Percentiles rank a stretch among this genome's conserved stretches.
Conservation (phyloP, 2,329 filamentous ascomycete genomes). For the Paracoccidioides lutzii region DNA sequence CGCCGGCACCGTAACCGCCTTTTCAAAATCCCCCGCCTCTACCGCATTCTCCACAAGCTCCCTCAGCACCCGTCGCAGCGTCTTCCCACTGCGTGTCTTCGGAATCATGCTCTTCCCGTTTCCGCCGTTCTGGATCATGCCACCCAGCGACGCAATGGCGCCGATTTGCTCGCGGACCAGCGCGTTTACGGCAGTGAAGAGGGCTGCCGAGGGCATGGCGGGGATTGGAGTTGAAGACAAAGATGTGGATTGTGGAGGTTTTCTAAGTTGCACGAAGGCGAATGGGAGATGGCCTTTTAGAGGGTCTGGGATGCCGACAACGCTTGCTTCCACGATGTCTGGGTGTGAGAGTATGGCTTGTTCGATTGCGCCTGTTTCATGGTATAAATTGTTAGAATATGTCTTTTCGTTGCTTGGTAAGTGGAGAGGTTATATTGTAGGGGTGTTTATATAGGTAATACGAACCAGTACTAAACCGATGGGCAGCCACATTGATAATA, state of each 20-base stretch:
- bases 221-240: conserved; percentile 25
- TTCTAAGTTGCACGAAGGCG: conserved; percentile 60
- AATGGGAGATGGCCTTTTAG: conserved; percentile 88
- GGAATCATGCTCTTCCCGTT: conserved; percentile 70
- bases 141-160: conserved; percentile 71
- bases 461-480: conserved; percentile 74
- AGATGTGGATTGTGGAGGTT: background rate
- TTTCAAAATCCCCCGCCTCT: conserved; percentile 56
- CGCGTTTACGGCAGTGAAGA: conserved; percentile 34
- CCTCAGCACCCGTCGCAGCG: conserved; percentile 63
- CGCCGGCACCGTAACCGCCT: conserved; percentile 60
- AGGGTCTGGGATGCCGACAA: conserved; percentile 71
- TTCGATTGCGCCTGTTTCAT: conserved; percentile 59
- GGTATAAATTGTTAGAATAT: background rate
- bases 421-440: background rate
- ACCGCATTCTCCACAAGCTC: conserved; percentile 75
- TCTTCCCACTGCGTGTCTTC: conserved; percentile 87
- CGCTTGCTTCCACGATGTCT: conserved; percentile 66
- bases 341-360: conserved; percentile 78
- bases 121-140: conserved; percentile 52
- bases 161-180: conserved; percentile 71
- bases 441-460: conserved; percentile 4
- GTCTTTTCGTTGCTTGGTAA: too few species aligned
- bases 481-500: conserved; percentile 90
- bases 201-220: conserved; percentile 26